Conservation (phyloP, 805 yeast species). For the Zygotorulaspora sp. region DNA sequence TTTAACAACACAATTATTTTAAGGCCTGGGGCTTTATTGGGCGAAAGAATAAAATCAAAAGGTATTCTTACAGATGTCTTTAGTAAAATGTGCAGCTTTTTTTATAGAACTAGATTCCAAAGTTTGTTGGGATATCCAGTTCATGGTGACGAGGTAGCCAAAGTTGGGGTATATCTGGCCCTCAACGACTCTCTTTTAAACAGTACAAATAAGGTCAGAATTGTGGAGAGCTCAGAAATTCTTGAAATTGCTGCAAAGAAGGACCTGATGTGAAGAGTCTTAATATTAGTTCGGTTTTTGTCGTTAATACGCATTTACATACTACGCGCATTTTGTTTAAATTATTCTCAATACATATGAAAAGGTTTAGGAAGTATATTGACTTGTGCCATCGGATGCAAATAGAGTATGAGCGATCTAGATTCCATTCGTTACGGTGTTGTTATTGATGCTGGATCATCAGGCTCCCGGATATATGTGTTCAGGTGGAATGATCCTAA, state of each 20-base stretch:
- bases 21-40: slow-evolving; percentile 72
- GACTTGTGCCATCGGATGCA: too few relatives aligned
- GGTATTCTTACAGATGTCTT: slow-evolving; percentile 37
- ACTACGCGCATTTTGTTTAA: too few relatives aligned
- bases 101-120: slow-evolving; percentile 37
- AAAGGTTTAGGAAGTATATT: too few relatives aligned
- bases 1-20: slow-evolving; percentile 72
- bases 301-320: too few relatives aligned
- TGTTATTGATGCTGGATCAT: slow-evolving; percentile 91
- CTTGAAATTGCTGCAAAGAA: slow-evolving; percentile 19
- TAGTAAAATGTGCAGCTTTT: slow-evolving; percentile 32
- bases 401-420: slow-evolving; percentile 3
- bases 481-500: slow-evolving; percentile 69
- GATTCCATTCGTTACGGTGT: slow-evolving; percentile 58
- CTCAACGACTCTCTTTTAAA: slow-evolving; percentile 22
- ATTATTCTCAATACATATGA: too few relatives aligned
- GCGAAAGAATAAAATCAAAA: slow-evolving; percentile 47
- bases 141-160: slow-evolving; percentile 63
- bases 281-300: too few relatives aligned
- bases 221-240: slow-evolving; percentile 32
- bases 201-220: slow-evolving; percentile 23
- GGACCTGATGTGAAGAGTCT: too few relatives aligned
- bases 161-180: slow-evolving; percentile 47
- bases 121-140: slow-evolving; percentile 42
- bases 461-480: slow-evolving; percentile 85